Evolutionary conservation across 2,329 filamentous ascomycete species (phyloP).

Genomic region (Coniochaeta sp.): DNA sequence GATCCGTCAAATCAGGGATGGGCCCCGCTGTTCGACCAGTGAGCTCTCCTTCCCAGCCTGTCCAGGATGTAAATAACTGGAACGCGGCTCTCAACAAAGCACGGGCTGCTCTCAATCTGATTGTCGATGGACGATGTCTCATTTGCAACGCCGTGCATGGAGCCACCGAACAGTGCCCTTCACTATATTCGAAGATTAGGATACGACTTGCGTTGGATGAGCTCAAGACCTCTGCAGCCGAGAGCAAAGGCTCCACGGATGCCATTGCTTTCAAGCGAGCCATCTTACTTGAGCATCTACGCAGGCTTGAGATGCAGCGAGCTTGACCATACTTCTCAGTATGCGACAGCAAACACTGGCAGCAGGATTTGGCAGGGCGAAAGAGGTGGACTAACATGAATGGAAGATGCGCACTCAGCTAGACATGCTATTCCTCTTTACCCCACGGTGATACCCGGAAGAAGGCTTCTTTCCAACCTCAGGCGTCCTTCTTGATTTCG

Average conservation of each 20-base stretch:
- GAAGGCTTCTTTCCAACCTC: neutral
- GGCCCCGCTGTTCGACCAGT: neutral
- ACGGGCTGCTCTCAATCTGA: constrained; percentile 18
- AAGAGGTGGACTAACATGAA: neutral
- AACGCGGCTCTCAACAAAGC: neutral
- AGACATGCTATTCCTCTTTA: neutral
- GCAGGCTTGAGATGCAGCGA: neutral
- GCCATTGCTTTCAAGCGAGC: neutral
- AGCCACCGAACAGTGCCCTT: constrained; percentile 47
- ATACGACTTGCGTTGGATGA: constrained; percentile 57
- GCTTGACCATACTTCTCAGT: neutral
- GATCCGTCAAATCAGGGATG: neutral
- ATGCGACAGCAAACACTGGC: neutral
- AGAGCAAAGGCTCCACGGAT: neutral
- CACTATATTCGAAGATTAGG: constrained; percentile 55
- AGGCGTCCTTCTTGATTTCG: neutral
- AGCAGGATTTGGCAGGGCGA: neutral
- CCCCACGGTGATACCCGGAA: neutral
- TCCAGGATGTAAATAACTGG: neutral
- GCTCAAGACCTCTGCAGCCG: constrained; percentile 34
- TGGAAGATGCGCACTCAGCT: neutral
- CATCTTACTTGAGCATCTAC: neutral
- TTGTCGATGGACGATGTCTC: constrained; percentile 53
- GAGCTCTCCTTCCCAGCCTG: neutral
- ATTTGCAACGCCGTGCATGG: constrained; percentile 60